Evolutionary conservation across 2,329 filamentous ascomycete species (phyloP).

Genomic region (Hypoxylon sp.): DNA sequence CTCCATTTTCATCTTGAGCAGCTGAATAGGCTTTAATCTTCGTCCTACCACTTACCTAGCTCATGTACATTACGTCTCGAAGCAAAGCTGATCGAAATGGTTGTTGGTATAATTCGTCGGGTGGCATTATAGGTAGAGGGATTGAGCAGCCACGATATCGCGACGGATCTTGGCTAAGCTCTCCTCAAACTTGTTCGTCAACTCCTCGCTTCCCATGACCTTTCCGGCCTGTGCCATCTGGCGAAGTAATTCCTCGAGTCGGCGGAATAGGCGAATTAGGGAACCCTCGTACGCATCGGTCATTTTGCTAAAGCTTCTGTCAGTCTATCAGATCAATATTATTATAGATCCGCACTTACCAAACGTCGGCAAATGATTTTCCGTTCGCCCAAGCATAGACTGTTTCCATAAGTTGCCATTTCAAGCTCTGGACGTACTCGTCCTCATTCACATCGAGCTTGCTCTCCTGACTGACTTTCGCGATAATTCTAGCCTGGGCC

Average conservation of each 20-base stretch:
- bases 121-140: constrained; percentile 79
- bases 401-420: constrained; percentile 97
- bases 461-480: constrained; percentile 93
- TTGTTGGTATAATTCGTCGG: background rate
- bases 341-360: constrained; percentile 70
- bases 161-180: constrained; percentile 87
- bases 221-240: constrained; percentile 97
- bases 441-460: constrained; percentile 96
- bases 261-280: constrained; percentile 93
- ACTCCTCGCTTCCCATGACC: constrained; percentile 97
- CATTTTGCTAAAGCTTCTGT: constrained; percentile 81
- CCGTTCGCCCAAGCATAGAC: constrained; percentile 93
- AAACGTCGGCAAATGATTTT: constrained; percentile 91
- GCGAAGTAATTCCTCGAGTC: constrained; percentile 90
- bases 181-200: constrained; percentile 91
- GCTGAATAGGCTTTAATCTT: constrained; percentile 1
- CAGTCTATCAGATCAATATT: constrained; percentile 34
- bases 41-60: constrained; percentile 14
- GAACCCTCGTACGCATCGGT: constrained; percentile 98
- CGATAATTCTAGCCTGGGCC: constrained; percentile 86
- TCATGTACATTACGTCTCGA: background rate
- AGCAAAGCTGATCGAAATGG: background rate
- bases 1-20: background rate
- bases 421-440: constrained; percentile 89
- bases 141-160: constrained; percentile 95